Evolutionary conservation across 345 rosid genomes (phyloP), one percentile per base, ranked within the genome.

Genomic region (Syzygium grande): DNA sequence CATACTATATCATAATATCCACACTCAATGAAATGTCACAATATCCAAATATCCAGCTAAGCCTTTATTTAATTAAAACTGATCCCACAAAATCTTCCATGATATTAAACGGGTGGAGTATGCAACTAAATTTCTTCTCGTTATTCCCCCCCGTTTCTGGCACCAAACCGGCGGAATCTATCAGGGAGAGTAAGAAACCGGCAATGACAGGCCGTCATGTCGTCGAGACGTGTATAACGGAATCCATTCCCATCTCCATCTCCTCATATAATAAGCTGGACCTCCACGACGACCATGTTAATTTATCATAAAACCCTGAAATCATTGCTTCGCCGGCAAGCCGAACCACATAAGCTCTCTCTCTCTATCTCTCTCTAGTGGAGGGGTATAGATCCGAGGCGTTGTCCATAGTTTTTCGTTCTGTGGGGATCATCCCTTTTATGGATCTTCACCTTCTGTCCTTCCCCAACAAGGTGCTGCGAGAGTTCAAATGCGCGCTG

Each of bases 401-500:
- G 55, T 51, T 49, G 52, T 14, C 7, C 34, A 84, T 84, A 51
- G 52, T 84, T 49, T 84, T 51, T 27, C 85, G 29, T 51, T 84
- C 56, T n/a, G 17, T 49, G 29, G 53, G 46, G 30, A 51, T 84
- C 56, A 13, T 51, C 56, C 85, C 53, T 78, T 63, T 91, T 22
- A 89, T 92, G 95, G 95, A 92, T 90, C 92, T 85, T 84, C 84
- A 84, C 5, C 86, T 61, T 22, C 54, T 51, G 27, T 86, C 34
- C 87, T 52, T 54, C 49, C 59, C 63, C 11, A 53, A 34, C 29
- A 78, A 77, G 11, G 51, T 51, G 85, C 56, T 58, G n/a, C 78
- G 52, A 13, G 84, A 84, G n/a, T 29, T 79, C 61, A 85, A 46
- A 59, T 84, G 23, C 85, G 52, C 89, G 6, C 86, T 87, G 51